A percentile compares a stretch with the other conserved stretches of the same genome.
These are phyloP conservation scores for Tolypocladium ophioglossoides DNA, from an alignment of 2,329 filamentous ascomycete genomes.

Conservation along the genomic window DNA sequence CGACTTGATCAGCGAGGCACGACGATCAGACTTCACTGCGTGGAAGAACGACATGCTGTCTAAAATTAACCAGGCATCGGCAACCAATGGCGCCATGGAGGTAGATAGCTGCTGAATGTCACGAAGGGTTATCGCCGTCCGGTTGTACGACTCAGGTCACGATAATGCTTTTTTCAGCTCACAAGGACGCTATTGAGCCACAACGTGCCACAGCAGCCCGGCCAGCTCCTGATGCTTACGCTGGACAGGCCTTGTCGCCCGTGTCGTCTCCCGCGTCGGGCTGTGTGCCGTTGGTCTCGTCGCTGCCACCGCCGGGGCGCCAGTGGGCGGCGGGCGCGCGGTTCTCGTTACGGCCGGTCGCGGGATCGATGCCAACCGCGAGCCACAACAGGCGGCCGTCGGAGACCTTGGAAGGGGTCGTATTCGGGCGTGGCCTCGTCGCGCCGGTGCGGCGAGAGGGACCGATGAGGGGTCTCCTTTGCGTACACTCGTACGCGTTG, in stretches of 20 bases:
- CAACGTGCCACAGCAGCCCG: neutral
- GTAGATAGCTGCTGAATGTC: conserved; percentile 16
- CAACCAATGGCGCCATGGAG: conserved; percentile 20
- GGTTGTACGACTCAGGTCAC: neutral
- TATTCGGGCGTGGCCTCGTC: conserved; percentile 34
- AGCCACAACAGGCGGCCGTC: conserved; percentile 47
- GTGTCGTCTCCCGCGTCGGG: neutral
- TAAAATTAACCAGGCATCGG: conserved; percentile 37
- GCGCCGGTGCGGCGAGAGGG: neutral
- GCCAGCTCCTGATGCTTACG: neutral
- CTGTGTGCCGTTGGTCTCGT: neutral
- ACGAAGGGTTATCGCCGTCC: neutral
- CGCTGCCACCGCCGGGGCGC: conserved; percentile 1
- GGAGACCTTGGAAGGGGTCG: conserved; percentile 39
- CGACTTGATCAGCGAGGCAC: conserved; percentile 58
- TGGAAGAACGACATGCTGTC: conserved; percentile 56
- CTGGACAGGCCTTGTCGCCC: neutral
- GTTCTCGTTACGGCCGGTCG: conserved; percentile 2
- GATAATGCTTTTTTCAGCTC: neutral
- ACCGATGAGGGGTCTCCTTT: too few species aligned
- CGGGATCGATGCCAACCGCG: conserved; percentile 34
- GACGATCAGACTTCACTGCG: conserved; percentile 45
- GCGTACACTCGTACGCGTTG: too few species aligned
- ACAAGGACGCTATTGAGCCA: neutral
- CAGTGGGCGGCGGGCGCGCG: conserved; percentile 2